Base-by-base conservation (phyloP, 164 flowering plant species). In the Nymphaea colorata region DNA sequence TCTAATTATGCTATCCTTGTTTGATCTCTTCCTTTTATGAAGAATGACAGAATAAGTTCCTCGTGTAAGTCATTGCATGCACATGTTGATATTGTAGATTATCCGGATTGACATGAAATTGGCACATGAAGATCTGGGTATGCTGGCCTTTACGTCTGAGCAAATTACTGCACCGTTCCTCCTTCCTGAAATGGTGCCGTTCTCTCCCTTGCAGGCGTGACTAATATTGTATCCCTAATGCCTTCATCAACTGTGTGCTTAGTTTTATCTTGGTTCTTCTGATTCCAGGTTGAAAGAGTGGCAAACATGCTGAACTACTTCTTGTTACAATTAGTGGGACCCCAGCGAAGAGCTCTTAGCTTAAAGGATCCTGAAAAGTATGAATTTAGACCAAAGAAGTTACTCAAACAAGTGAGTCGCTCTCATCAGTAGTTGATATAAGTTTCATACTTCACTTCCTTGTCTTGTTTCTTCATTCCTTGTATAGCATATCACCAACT, bases 291-390 rank as follows among this genome's bases (percentile, higher is more conserved):
- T 72, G 99, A 95, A 73, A 87, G 99, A 70, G 99, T 95, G 69
- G 98, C 96, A 59, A 95, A 83, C 75, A 95, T 95, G 99, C 89
- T 95, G 65, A 95, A 95, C 73, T 95, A 95, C 75, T 95, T 95
- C 70, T 67, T 95, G 72, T 70, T 95, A 61, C 99, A 95, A 85
- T 89, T 95, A 41, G 99, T 89, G 51, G 98, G 99, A 2, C 98
- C 99, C 25, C 99, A 95, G 74, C 82, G 98, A 62, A 92, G 83
- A 75, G 85, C 99, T 66, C 91, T 94, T 64, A 85, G 66, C 76
- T 79, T 94, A 61, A 94, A 86, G 75, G 97, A 94, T 65, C 97
- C 98, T 67, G 95, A 91, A 64, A 94, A 94, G 77, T 94, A 94
- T 72, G 98, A 94, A 72, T 94, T 94, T 71, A 85, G 89, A 42